Evolutionary conservation across 208 protist species (phyloP), one percentile per base, ranked within the genome.

Genomic region (Trypanosoma mega): DNA sequence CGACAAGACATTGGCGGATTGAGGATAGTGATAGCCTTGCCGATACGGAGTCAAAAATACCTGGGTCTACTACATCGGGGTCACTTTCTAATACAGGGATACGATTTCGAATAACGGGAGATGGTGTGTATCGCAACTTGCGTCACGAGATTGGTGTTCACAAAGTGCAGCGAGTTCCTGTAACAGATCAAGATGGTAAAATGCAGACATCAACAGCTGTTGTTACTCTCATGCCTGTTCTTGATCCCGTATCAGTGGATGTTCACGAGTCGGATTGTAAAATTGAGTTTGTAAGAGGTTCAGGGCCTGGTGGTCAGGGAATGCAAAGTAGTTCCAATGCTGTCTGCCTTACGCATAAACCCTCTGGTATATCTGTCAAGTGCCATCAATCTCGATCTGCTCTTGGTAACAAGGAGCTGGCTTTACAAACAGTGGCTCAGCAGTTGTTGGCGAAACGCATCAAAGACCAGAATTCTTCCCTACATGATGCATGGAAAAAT

Each of bases 191-290:
- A 6, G 61, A 70, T 24, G 90, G 90, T 1, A 93, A 93, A 49
- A 96, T 96, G 90, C 90, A 96, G 52, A 96, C 90, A 1, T 94
- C 87, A 4, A 96, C 90, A 4, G 90, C 90, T 12, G 78, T 86
- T 23, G 75, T 96, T 18, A 93, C 82, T 7, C 76, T 96, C 60
- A 91, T 93, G 78, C 90, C 90, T 1, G 68, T 90, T 16, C 79
- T 94, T 27, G 78, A 93, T 63, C 85, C 87, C n/a, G 83, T 96
- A 3, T 91, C 87, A 21, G 85, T 96, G 37, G 53, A 96, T 54
- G 79, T 93, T 41, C 74, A 83, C 33, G 90, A 96, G 63, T 75
- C 51, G 31, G 90, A 96, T 61, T 93, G 86, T 67, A 85, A 83
- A 36, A 90, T 96, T 47, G 82, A 93, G 37, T 93, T 82, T 69